Evolutionary conservation across 2,329 filamentous ascomycete species (phyloP).

Genomic region (Colletotrichum truncatum): DNA sequence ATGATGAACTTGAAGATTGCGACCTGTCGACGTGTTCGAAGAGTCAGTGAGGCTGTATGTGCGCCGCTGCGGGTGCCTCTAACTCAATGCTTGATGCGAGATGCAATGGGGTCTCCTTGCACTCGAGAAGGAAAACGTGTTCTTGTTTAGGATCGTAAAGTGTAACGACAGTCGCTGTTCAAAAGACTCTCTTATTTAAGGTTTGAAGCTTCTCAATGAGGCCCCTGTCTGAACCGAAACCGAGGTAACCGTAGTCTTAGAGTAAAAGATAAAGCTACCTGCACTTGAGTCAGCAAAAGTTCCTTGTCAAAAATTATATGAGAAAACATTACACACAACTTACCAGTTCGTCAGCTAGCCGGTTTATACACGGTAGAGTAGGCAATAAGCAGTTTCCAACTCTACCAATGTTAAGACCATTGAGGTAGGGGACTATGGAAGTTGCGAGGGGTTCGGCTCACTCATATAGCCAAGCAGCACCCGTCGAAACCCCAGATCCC

Average conservation of each 20-base stretch:
- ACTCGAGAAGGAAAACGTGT: not conserved
- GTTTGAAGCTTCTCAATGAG: not conserved
- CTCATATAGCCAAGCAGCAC: conserved; percentile 13
- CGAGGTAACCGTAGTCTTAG: not conserved
- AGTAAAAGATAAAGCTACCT: not conserved
- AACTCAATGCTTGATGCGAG: not conserved
- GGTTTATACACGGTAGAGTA: not conserved
- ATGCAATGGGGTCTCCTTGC: not conserved
- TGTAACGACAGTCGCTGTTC: not conserved
- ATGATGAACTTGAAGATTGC: not conserved
- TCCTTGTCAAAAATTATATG: not conserved
- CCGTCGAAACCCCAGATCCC: not conserved
- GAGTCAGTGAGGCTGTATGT: not conserved
- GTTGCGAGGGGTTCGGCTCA: not conserved
- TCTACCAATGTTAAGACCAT: not conserved
- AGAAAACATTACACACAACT: not conserved
- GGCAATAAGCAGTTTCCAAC: not conserved
- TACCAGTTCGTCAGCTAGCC: not conserved
- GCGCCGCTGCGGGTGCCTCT: not conserved
- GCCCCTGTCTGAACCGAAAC: not conserved
- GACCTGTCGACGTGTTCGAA: not conserved
- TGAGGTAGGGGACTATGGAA: not conserved
- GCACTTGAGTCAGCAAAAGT: not conserved
- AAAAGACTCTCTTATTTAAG: not conserved
- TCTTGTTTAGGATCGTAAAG: not conserved